These are phyloP conservation scores for Theobroma grandiflorum DNA, from an alignment of 441 rosid genomes.

Conservation along the genomic window DNA sequence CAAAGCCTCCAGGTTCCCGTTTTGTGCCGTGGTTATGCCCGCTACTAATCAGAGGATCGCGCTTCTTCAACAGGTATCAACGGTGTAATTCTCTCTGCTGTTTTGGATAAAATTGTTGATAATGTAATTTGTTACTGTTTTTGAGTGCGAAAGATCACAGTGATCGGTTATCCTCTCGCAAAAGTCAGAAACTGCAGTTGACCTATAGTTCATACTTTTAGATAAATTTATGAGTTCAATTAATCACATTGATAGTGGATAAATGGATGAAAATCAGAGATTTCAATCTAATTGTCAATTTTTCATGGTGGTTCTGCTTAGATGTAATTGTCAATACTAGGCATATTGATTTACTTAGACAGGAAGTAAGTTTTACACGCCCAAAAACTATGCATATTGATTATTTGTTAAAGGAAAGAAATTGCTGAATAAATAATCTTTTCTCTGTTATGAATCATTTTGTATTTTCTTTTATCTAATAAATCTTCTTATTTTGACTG, in stretches of 20 bases:
- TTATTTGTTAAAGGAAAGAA: not conserved
- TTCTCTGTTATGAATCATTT: not conserved
- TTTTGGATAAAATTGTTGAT: not conserved
- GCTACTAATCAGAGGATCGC: constrained; percentile 94
- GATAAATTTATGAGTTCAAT: not conserved
- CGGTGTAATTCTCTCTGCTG: not conserved
- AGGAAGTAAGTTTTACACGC: constrained; percentile 9
- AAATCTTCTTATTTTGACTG: too few relatives aligned
- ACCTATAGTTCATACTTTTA: not conserved
- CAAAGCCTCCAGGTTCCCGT: constrained; percentile 93
- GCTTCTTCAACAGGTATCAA: constrained; percentile 83
- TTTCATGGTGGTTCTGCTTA: not conserved
- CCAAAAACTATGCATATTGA: not conserved
- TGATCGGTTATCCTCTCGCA: not conserved
- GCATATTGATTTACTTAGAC: not conserved
- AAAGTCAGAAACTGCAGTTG: constrained; percentile 9
- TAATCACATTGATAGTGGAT: not conserved
- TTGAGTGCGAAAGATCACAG: not conserved
- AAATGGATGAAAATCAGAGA: not conserved
- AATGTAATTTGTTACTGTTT: constrained; percentile 4
- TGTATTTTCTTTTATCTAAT: too few relatives aligned
- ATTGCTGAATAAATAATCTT: not conserved
- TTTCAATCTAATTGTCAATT: not conserved
- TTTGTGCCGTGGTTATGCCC: constrained; percentile 96
- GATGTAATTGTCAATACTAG: not conserved